A percentile compares a stretch with the other conserved stretches of the same genome.
phyloP scores from a whole-genome alignment of 371 early-diverging fungal genomes.

The Globomyces sp. region DNA sequence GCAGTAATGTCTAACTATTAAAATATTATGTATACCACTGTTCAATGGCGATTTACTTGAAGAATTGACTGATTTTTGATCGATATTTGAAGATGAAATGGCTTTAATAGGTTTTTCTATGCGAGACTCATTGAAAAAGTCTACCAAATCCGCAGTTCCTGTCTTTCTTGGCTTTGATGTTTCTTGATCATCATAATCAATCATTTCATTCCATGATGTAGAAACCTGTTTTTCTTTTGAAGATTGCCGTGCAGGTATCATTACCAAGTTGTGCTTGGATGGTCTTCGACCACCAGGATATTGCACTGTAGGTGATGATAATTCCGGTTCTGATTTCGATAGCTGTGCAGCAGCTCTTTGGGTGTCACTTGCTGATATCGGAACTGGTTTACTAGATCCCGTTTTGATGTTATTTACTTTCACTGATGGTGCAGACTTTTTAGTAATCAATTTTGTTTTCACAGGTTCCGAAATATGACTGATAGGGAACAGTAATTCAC shows the following conservation, averaged over 20 bases:
- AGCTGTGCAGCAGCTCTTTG: conserved; percentile 3
- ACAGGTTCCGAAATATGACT: neutral
- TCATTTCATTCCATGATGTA: neutral
- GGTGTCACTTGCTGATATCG: neutral
- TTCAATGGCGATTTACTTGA: neutral
- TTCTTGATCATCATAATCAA: neutral
- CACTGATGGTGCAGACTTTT: no score
- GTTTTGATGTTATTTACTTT: neutral
- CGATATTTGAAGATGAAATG: neutral
- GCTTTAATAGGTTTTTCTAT: neutral
- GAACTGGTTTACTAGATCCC: neutral
- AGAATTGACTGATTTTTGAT: conserved; percentile 4
- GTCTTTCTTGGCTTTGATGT: neutral
- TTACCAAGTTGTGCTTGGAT: no score
- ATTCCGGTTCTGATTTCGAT: neutral
- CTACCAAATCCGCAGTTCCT: neutral
- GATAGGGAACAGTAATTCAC: conserved; percentile 14
- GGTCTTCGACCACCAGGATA: no score
- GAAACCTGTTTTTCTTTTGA: no score
- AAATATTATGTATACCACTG: no score
- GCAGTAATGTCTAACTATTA: no score
- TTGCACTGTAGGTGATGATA: neutral
- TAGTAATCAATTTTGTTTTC: no score
- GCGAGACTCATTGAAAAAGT: conserved; percentile 8
- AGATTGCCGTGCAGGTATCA: no score